Evolutionary conservation across 768 basidiomycete genomes (phyloP).

Genomic region (Mycena sanguinolenta): DNA sequence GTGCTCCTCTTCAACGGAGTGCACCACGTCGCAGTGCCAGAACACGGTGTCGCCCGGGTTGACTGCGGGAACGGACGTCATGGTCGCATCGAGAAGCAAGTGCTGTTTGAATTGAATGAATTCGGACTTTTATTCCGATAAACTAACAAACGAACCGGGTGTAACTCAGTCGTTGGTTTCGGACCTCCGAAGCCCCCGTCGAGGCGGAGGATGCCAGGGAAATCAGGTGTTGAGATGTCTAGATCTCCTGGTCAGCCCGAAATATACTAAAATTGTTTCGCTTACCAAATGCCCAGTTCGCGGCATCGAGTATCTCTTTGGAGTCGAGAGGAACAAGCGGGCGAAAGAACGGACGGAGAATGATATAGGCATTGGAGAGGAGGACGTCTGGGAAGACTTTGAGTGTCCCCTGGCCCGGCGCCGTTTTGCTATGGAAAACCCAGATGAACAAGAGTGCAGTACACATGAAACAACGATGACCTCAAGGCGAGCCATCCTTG

Average conservation of each 20-base stretch:
- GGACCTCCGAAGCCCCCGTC: conserved; percentile 47
- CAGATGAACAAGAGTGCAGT: not conserved
- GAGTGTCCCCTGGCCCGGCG: conserved; percentile 68
- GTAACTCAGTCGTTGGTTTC: conserved; percentile 53
- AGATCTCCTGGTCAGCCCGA: not conserved
- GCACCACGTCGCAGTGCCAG: conserved; percentile 66
- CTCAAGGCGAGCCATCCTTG: conserved; percentile 74
- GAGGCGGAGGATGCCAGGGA: conserved; percentile 52
- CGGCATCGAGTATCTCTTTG: conserved; percentile 51
- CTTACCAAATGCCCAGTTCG: conserved; percentile 59
- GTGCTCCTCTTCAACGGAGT: conserved; percentile 53
- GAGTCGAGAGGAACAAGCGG: conserved; percentile 52
- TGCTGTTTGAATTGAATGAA: conserved; percentile 56
- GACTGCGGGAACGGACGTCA: conserved; percentile 74
- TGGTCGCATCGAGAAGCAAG: conserved; percentile 64
- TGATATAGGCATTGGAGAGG: conserved; percentile 70
- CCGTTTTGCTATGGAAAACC: conserved; percentile 56
- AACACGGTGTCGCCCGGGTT: conserved; percentile 77
- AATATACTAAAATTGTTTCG: not conserved
- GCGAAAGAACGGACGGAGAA: conserved; percentile 77
- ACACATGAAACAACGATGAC: conserved; percentile 48
- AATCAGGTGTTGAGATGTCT: conserved; percentile 58
- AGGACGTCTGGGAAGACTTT: conserved; percentile 69
- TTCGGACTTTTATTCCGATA: conserved; percentile 56
- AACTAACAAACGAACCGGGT: conserved; percentile 44